These are phyloP conservation scores for Moesziomyces globuligerus DNA, from an alignment of 1,284 basidiomycete genomes.

Conservation along the genomic window DNA sequence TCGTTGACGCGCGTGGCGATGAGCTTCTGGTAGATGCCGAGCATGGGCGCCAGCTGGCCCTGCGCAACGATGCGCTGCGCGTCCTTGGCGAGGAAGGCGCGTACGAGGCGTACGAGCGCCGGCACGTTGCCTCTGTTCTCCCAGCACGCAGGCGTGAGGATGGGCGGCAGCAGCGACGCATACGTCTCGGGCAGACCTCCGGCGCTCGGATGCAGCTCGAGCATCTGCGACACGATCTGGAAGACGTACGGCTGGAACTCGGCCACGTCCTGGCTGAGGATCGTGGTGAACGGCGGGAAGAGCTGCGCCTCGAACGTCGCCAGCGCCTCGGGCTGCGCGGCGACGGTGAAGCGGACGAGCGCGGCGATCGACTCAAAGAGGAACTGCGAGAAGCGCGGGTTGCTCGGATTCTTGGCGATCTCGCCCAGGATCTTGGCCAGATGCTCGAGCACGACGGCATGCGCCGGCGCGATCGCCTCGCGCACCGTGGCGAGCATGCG, in stretches of 20 bases:
- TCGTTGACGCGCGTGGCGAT: constrained; percentile 90
- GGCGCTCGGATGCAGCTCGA: constrained; percentile 76
- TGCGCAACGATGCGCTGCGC: constrained; percentile 76
- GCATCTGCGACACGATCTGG: constrained; percentile 94
- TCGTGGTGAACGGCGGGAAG: constrained; percentile 83
- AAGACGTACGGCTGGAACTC: constrained; percentile 98
- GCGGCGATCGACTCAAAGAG: constrained; percentile 95
- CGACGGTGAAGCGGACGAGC: constrained; percentile 82
- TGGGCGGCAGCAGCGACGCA: constrained; percentile 79
- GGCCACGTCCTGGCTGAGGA: constrained; percentile 90
- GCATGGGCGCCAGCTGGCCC: constrained; percentile 80
- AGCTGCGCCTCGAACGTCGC: constrained; percentile 80
- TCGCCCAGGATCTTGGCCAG: constrained; percentile 84
- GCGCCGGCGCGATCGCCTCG: constrained; percentile 77
- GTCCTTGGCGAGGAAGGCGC: constrained; percentile 83
- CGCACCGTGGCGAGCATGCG: constrained; percentile 89
- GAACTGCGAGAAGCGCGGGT: constrained; percentile 96
- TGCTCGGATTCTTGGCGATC: constrained; percentile 94
- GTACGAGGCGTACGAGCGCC: constrained; percentile 86
- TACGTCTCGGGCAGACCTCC: constrained; percentile 78
- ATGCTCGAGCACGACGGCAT: constrained; percentile 77
- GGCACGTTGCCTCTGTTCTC: constrained; percentile 95
- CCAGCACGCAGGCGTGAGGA: constrained; percentile 89
- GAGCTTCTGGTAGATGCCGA: constrained; percentile 92
- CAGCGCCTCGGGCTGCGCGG: constrained; percentile 74